Conservation (phyloP, 495 filamentous ascomycete genomes). For the Geoglossum glabrum region DNA sequence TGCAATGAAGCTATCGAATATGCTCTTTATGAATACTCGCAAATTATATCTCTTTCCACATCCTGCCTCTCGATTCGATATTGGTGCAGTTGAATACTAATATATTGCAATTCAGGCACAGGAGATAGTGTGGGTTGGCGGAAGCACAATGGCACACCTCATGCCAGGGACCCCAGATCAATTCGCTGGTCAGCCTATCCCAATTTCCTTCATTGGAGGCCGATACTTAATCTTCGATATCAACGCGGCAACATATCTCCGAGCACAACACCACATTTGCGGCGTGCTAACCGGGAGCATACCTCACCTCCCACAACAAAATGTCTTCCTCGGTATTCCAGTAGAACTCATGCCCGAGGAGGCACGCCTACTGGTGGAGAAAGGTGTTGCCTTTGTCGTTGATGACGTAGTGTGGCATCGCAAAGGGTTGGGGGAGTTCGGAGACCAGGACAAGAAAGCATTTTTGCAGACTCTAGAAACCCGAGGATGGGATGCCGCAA, state of each 20-base stretch:
- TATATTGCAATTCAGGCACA: not conserved
- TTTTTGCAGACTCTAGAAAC: slow-evolving; percentile 12
- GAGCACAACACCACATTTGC: slow-evolving; percentile 65
- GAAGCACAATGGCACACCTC: not conserved
- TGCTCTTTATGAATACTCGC: not conserved
- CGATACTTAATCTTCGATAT: slow-evolving; percentile 82
- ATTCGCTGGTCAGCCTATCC: slow-evolving; percentile 29
- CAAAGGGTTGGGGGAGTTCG: slow-evolving; percentile 33
- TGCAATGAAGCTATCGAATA: not conserved
- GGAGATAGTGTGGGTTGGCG: too few relatives aligned
- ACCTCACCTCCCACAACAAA: slow-evolving; percentile 83
- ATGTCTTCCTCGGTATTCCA: slow-evolving; percentile 78
- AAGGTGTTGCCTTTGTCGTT: slow-evolving; percentile 54
- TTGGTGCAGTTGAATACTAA: not conserved
- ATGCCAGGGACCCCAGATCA: slow-evolving; percentile 2
- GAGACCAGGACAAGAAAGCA: slow-evolving; percentile 7
- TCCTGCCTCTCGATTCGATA: not conserved
- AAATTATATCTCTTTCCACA: not conserved
- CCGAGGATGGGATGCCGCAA: slow-evolving; percentile 26
- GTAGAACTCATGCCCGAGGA: slow-evolving; percentile 84
- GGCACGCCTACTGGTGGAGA: slow-evolving; percentile 63
- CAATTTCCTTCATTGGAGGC: slow-evolving; percentile 62
- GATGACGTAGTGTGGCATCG: slow-evolving; percentile 54
- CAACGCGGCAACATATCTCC: slow-evolving; percentile 56
- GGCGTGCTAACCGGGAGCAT: slow-evolving; percentile 74